These are phyloP conservation scores for Podospora conica DNA, from an alignment of 495 filamentous ascomycete species.

Conservation along the genomic window DNA sequence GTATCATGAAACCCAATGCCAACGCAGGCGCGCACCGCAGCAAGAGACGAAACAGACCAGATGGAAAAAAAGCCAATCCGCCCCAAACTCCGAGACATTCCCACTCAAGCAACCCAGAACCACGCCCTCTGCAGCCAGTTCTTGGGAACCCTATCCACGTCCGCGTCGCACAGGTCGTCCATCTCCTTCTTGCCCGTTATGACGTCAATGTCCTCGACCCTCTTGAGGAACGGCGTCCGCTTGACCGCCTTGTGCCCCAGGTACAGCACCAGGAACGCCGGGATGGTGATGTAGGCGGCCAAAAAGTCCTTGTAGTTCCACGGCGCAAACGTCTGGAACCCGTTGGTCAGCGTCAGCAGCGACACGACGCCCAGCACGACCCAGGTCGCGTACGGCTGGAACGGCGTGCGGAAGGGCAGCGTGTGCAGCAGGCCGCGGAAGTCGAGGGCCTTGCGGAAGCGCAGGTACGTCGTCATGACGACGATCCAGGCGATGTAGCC, in stretches of 20 bases:
- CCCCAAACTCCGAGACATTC: neutral
- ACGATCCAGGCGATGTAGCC: conserved; percentile 48
- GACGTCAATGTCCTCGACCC: conserved; percentile 36
- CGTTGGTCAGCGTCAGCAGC: conserved; percentile 43
- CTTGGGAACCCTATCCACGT: conserved; percentile 32
- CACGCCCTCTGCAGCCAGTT: conserved; percentile 39
- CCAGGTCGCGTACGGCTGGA: conserved; percentile 40
- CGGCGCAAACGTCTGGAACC: conserved; percentile 40
- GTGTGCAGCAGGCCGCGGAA: conserved; percentile 30
- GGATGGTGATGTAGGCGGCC: conserved; percentile 45
- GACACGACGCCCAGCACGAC: conserved; percentile 30
- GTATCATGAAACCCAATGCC: neutral
- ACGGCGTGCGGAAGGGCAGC: conserved; percentile 42
- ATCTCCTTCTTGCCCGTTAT: conserved; percentile 46
- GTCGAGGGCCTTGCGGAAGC: conserved; percentile 41
- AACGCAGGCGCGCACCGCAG: neutral
- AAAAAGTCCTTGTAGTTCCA: conserved; percentile 37
- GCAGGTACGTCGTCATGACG: conserved; percentile 42
- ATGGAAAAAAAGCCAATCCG: neutral
- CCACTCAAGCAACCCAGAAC: conserved; percentile 40
- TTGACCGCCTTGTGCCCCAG: conserved; percentile 35
- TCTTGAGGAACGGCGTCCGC: conserved; percentile 28
- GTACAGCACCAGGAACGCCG: conserved; percentile 38
- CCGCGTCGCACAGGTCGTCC: conserved; percentile 39
- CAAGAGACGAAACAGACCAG: neutral